phyloP scores from a whole-genome alignment of 2,329 filamentous ascomycete species.

The Karstenula rhodostoma region DNA sequence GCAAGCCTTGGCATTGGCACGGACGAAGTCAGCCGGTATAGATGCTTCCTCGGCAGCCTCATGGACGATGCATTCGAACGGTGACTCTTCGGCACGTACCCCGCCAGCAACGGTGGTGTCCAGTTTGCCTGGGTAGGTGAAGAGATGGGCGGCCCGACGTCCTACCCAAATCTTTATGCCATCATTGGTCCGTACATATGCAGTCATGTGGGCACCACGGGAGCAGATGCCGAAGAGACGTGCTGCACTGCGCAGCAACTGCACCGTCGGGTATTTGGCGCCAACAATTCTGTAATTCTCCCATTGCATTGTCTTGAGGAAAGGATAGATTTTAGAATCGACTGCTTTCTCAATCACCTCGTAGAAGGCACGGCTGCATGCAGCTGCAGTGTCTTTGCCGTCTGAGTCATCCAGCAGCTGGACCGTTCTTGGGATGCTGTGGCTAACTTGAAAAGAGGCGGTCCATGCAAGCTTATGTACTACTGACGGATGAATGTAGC shows the following conservation, averaged over 20 bases:
- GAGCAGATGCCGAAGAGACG: slow-evolving; percentile 50
- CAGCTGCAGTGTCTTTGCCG: slow-evolving; percentile 4
- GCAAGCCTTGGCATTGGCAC: slow-evolving; percentile 28
- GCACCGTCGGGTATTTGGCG: slow-evolving; percentile 52
- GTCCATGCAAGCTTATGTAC: slow-evolving; percentile 62
- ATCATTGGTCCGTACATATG: slow-evolving; percentile 45
- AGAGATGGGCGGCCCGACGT: slow-evolving; percentile 74
- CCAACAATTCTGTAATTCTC: slow-evolving; percentile 37
- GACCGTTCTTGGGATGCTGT: slow-evolving; percentile 63
- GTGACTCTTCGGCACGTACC: slow-evolving; percentile 27
- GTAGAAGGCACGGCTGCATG: slow-evolving; percentile 14
- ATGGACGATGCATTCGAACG: slow-evolving; percentile 34
- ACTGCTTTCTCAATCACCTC: slow-evolving; percentile 11
- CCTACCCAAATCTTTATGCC: slow-evolving; percentile 82
- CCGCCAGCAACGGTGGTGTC: slow-evolving; percentile 67
- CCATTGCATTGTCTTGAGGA: slow-evolving; percentile 5
- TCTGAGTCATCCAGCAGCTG: slow-evolving; percentile 62
- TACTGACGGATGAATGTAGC: slow-evolving; percentile 66
- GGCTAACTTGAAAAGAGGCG: slow-evolving; percentile 67
- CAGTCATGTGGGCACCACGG: slow-evolving; percentile 48
- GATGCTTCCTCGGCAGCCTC: slow-evolving; percentile 40
- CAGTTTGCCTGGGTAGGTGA: slow-evolving; percentile 83
- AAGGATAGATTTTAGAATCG: slow-evolving; percentile 1
- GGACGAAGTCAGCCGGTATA: slow-evolving; percentile 27
- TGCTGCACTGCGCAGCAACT: slow-evolving; percentile 48